Conservation (phyloP, 352 stramenopile genomes). For the Achlya hypogyna region DNA sequence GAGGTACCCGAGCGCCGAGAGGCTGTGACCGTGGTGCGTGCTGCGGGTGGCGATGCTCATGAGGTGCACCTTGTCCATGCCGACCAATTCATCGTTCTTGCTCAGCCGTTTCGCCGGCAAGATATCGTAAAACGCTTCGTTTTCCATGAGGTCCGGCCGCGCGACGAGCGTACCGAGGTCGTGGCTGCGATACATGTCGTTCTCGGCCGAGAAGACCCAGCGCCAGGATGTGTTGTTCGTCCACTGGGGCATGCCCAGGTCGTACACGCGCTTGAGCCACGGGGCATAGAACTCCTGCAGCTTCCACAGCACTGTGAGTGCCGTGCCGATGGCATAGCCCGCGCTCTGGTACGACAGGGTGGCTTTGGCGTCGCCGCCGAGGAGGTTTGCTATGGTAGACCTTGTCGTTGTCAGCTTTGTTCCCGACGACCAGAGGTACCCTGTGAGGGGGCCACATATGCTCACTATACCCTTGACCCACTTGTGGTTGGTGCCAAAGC, state of each 20-base stretch:
- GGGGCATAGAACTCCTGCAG: conserved; percentile 32
- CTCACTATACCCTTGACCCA: conserved; percentile 53
- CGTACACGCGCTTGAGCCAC: conserved; percentile 30
- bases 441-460: conserved; percentile 48
- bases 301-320: conserved; percentile 34
- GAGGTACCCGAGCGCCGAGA: conserved; percentile 53
- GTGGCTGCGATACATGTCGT: conserved; percentile 28
- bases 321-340: conserved; percentile 33
- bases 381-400: not conserved
- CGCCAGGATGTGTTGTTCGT: conserved; percentile 25
- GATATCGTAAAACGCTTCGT: conserved; percentile 30
- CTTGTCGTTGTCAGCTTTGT: conserved; percentile 33
- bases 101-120: conserved; percentile 38
- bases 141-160: not conserved
- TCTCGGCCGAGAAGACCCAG: conserved; percentile 29
- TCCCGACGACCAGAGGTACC: conserved; percentile 37
- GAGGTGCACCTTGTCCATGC: conserved; percentile 35
- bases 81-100: conserved; percentile 36
- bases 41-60: conserved; percentile 66
- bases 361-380: conserved; percentile 17
- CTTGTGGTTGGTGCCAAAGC: conserved; percentile 36
- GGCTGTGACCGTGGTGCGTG: conserved; percentile 31
- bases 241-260: conserved; percentile 60
- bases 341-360: conserved; percentile 28
- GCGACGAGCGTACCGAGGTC: conserved; percentile 27